These are phyloP conservation scores for Phylloporus sp. DNA, from an alignment of 768 basidiomycete genomes.

Conservation along the genomic window DNA sequence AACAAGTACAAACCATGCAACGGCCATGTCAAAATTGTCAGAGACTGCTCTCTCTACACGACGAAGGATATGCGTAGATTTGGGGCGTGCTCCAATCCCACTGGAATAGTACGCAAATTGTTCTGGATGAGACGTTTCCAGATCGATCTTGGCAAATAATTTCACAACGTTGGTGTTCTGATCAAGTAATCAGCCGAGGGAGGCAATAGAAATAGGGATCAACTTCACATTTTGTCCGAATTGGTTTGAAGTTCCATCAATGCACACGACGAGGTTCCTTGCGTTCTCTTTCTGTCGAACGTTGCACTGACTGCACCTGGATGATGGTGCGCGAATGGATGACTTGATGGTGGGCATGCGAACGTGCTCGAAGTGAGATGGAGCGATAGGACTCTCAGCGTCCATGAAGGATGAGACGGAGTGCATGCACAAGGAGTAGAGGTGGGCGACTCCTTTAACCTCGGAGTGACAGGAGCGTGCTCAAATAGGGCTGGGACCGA, in stretches of 20 bases:
- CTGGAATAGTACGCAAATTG: constrained; percentile 37
- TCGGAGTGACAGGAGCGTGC: not conserved
- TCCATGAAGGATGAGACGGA: not conserved
- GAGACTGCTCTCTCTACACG: constrained; percentile 14
- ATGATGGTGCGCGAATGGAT: not conserved
- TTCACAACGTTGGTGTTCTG: constrained; percentile 41
- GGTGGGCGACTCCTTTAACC: not conserved
- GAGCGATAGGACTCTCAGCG: not conserved
- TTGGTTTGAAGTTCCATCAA: constrained; percentile 23
- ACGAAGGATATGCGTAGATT: constrained; percentile 22
- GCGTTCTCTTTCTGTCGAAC: constrained; percentile 1
- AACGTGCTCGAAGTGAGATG: not conserved
- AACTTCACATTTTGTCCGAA: constrained; percentile 20
- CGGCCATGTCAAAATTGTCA: constrained; percentile 33
- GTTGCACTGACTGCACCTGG: constrained; percentile 12
- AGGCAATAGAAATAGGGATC: not conserved
- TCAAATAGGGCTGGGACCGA: constrained; percentile 6
- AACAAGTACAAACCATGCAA: constrained; percentile 34
- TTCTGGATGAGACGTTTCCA: constrained; percentile 10
- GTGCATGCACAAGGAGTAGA: not conserved
- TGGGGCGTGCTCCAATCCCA: constrained; percentile 36
- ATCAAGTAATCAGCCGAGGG: constrained; percentile 1
- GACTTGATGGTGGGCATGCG: not conserved
- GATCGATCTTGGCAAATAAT: constrained; percentile 28
- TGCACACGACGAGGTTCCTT: constrained; percentile 25